Evolutionary conservation across 2,329 filamentous ascomycete species (phyloP).

Genomic region (Calycina marina): DNA sequence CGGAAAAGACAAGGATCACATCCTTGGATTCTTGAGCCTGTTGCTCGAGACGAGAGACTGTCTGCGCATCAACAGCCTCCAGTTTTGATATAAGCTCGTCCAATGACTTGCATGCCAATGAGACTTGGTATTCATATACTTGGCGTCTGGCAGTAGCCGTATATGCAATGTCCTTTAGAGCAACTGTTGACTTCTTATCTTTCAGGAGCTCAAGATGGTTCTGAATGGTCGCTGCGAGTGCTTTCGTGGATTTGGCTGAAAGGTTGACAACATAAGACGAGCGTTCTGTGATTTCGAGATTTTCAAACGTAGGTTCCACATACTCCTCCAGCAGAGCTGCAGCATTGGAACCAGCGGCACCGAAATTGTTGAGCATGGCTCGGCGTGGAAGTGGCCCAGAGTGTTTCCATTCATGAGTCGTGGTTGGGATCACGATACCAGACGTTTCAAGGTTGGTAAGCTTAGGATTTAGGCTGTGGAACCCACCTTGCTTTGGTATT

Average conservation of each 20-base stretch:
- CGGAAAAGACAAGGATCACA: constrained; percentile 5
- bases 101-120: too few species aligned
- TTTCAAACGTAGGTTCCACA: too few species aligned
- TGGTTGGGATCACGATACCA: background rate
- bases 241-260: background rate
- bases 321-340: too few species aligned
- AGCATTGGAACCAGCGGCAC: constrained; percentile 16
- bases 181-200: background rate
- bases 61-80: too few species aligned
- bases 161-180: background rate
- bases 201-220: background rate
- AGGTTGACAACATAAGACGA: background rate
- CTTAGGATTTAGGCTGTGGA: background rate
- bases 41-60: too few species aligned
- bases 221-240: background rate
- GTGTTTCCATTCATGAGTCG: background rate
- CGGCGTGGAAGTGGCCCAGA: too few species aligned
- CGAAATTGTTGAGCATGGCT: constrained; percentile 25
- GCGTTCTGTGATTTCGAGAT: too few species aligned
- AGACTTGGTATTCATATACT: too few species aligned
- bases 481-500: background rate
- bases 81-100: too few species aligned
- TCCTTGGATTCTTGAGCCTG: too few species aligned
- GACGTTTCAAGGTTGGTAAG: background rate
- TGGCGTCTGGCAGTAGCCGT: background rate